Conservation (phyloP, 163 green algal species). For the Volvox carteri region DNA sequence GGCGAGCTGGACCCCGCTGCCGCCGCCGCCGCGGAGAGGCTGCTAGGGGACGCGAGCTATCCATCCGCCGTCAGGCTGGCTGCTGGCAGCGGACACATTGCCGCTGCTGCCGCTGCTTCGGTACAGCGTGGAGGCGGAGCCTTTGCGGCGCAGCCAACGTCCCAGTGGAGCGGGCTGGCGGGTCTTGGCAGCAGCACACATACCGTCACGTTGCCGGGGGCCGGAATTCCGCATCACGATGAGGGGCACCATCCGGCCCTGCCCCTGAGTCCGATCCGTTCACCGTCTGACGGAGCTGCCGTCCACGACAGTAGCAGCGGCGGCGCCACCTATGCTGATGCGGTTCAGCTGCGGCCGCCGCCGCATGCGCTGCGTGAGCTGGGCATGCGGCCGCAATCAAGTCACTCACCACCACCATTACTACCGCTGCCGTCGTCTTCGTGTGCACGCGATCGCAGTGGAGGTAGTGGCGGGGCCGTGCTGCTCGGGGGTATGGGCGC, state of each 20-base stretch:
- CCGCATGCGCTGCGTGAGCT: background rate
- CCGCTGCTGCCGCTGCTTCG: too few species aligned
- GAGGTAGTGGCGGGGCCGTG: background rate
- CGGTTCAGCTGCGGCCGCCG: background rate
- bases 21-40: too few species aligned
- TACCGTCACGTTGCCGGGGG: too few species aligned
- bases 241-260: background rate
- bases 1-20: too few species aligned
- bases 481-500: background rate
- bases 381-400: background rate
- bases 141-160: too few species aligned
- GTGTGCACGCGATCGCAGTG: background rate
- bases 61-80: too few species aligned
- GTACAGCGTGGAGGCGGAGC: too few species aligned
- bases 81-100: too few species aligned
- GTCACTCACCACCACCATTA: background rate
- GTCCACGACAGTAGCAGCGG: background rate
- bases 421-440: background rate
- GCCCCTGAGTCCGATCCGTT: background rate
- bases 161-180: too few species aligned
- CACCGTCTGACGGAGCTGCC: background rate
- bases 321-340: background rate
- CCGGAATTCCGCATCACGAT: too few species aligned
- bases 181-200: too few species aligned
- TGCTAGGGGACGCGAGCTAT: too few species aligned